Conservation (phyloP, 352 stramenopile genomes). For the Phytophthora macrochlamydospora region DNA sequence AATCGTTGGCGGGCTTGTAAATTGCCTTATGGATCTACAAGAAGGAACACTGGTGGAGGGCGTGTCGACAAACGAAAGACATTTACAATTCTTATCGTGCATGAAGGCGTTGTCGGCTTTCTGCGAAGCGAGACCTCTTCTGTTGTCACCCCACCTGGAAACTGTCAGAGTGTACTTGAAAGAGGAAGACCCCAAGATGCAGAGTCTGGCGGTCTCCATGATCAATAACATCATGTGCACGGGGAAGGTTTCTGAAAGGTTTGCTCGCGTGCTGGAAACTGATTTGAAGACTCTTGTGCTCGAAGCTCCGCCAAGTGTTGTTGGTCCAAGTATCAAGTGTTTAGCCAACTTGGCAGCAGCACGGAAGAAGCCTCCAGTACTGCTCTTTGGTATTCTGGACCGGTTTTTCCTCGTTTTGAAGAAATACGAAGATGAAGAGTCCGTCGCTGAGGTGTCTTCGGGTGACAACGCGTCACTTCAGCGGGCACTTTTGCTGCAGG, state of each 20-base stretch:
- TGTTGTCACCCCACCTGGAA: constrained; percentile 68
- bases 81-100: constrained; percentile 76
- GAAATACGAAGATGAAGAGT: constrained; percentile 48
- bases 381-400: constrained; percentile 72
- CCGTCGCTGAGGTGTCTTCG: constrained; percentile 37
- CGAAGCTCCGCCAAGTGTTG: constrained; percentile 78
- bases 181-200: constrained; percentile 56
- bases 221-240: constrained; percentile 65
- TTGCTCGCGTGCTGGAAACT: constrained; percentile 50
- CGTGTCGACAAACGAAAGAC: constrained; percentile 53
- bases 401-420: constrained; percentile 65
- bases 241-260: constrained; percentile 51
- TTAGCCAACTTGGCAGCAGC: constrained; percentile 57
- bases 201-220: constrained; percentile 67
- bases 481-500: constrained; percentile 76
- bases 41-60: constrained; percentile 62
- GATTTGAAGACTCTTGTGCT: constrained; percentile 76
- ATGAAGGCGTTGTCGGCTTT: constrained; percentile 81
- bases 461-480: constrained; percentile 62
- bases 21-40: constrained; percentile 72
- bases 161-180: constrained; percentile 81
- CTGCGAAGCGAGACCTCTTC: constrained; percentile 64
- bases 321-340: constrained; percentile 78
- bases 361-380: constrained; percentile 44
- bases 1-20: constrained; percentile 70